These are phyloP conservation scores for Picochlorum sp. DNA, from an alignment of 139 green algal genomes.

Conservation along the genomic window DNA sequence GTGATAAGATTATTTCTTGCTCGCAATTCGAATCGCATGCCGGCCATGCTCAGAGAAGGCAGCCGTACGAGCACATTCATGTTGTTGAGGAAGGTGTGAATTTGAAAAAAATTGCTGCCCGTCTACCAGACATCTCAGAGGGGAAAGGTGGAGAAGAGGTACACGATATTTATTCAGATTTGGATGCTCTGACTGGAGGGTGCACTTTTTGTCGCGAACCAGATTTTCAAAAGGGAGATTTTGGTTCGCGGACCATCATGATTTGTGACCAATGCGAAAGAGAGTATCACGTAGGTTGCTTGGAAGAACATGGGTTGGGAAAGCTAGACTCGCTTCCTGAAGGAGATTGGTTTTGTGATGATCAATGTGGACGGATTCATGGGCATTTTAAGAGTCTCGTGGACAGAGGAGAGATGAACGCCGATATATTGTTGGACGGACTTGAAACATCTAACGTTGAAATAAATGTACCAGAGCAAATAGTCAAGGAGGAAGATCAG, in stretches of 20 bases:
- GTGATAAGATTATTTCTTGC: conserved; percentile 55
- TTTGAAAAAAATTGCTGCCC: conserved; percentile 33
- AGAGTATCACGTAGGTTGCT: conserved; percentile 86
- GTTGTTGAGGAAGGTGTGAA: conserved; percentile 43
- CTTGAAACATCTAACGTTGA: conserved; percentile 3
- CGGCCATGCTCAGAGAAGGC: conserved; percentile 42
- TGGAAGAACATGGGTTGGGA: conserved; percentile 34
- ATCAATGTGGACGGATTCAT: not conserved
- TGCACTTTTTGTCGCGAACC: conserved; percentile 73
- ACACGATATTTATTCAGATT: conserved; percentile 3
- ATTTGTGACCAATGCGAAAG: conserved; percentile 94
- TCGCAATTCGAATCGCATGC: conserved; percentile 81
- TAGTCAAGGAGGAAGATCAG: conserved; percentile 32
- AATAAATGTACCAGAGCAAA: conserved; percentile 26
- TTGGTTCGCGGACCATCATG: conserved; percentile 79
- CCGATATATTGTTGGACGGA: not conserved
- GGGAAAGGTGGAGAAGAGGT: conserved; percentile 3
- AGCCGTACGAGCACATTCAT: conserved; percentile 75
- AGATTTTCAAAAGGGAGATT: conserved; percentile 64
- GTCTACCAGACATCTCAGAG: conserved; percentile 18
- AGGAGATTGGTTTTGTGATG: conserved; percentile 27
- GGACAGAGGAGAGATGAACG: not conserved
- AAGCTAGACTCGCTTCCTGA: conserved; percentile 46
- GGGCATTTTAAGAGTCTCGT: conserved; percentile 6
- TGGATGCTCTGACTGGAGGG: conserved; percentile 33